Percentiles rank a stretch among this genome's conserved stretches.
Conservation (phyloP, 2,329 filamentous ascomycete species). For the Penicillium crustosum region DNA sequence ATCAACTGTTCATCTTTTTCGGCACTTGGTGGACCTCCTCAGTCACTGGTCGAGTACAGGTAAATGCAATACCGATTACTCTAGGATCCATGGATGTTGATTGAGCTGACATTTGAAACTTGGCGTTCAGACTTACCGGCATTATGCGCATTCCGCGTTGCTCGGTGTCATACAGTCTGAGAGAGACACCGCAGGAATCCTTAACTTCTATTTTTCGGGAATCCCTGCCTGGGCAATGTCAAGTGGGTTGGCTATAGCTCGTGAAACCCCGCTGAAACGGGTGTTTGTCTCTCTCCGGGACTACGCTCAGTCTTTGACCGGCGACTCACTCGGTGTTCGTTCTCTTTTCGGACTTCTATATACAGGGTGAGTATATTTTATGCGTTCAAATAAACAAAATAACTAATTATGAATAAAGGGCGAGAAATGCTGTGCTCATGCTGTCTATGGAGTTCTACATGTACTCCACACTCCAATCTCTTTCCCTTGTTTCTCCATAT, state of each 20-base stretch:
- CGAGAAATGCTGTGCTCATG: slow-evolving; percentile 36
- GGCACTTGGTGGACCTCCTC: slow-evolving; percentile 45
- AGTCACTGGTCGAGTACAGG: slow-evolving; percentile 40
- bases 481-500: slow-evolving; percentile 40
- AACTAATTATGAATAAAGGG: slow-evolving; percentile 30
- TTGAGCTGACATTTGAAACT: slow-evolving; percentile 1
- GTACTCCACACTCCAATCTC: slow-evolving; percentile 45
- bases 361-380: slow-evolving; percentile 29
- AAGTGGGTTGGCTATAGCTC: slow-evolving; percentile 38
- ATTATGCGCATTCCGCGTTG: slow-evolving; percentile 39
- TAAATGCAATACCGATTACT: slow-evolving; percentile 19
- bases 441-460: slow-evolving; percentile 45
- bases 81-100: background rate
- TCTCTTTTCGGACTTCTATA: slow-evolving; percentile 30
- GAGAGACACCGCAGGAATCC: slow-evolving; percentile 32
- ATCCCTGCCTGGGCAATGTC: slow-evolving; percentile 43
- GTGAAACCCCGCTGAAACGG: slow-evolving; percentile 40
- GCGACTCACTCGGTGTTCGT: slow-evolving; percentile 29
- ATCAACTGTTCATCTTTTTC: slow-evolving; percentile 44
- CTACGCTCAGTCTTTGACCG: slow-evolving; percentile 23
- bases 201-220: slow-evolving; percentile 44
- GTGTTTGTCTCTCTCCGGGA: slow-evolving; percentile 32
- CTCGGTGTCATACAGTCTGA: slow-evolving; percentile 40
- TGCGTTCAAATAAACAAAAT: background rate
- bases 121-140: slow-evolving; percentile 38